These are phyloP conservation scores for Sporothrix dimorphospora DNA, from an alignment of 2,329 filamentous ascomycete genomes.

Conservation along the genomic window DNA sequence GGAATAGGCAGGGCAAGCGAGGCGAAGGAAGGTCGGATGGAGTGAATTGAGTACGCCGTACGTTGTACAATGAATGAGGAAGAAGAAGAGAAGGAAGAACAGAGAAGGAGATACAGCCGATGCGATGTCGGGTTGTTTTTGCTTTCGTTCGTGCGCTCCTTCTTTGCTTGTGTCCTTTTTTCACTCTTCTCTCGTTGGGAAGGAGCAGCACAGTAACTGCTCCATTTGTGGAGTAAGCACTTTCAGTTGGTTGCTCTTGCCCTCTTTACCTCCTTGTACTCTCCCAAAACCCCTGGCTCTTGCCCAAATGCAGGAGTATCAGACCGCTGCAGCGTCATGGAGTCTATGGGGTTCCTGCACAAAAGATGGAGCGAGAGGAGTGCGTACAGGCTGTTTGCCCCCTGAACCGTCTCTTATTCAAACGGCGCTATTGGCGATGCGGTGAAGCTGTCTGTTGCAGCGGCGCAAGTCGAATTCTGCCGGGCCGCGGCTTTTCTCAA, in stretches of 20 bases:
- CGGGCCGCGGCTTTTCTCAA: neutral
- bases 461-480: neutral
- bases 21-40: neutral
- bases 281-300: neutral
- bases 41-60: neutral
- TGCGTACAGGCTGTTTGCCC: slow-evolving; percentile 11
- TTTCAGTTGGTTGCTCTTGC: slow-evolving; percentile 3
- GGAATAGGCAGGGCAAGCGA: neutral
- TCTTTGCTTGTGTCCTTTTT: slow-evolving; percentile 1
- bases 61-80: neutral
- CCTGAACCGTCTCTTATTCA: neutral
- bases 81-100: neutral
- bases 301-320: slow-evolving; percentile 8
- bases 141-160: neutral
- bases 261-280: neutral
- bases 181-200: neutral
- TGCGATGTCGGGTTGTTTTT: slow-evolving; percentile 9
- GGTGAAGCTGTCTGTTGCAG: slow-evolving; percentile 3
- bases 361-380: neutral
- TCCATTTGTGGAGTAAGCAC: neutral
- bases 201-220: neutral
- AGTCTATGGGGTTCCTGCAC: slow-evolving; percentile 8
- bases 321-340: neutral
- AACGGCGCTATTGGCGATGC: slow-evolving; percentile 16
- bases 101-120: neutral